A percentile compares a stretch with the other conserved stretches of the same genome.
These are phyloP conservation scores for Leptographium procerum DNA, from an alignment of 2,329 filamentous ascomycete species.

Conservation along the genomic window DNA sequence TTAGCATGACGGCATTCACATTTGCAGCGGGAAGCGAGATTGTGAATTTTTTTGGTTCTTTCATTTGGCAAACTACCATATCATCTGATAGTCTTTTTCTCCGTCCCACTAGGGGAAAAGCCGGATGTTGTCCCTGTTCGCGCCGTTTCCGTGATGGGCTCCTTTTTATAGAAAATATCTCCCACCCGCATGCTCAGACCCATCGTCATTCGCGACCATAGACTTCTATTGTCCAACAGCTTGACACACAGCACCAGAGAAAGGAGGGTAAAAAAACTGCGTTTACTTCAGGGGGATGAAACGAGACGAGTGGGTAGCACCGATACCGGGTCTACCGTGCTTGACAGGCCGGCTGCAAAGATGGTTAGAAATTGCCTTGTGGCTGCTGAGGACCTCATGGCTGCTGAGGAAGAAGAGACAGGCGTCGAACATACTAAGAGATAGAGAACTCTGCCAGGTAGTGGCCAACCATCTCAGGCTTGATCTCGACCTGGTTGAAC, in stretches of 20 bases:
- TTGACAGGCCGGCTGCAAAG: constrained; percentile 87
- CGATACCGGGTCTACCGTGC: constrained; percentile 99
- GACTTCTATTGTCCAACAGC: neutral
- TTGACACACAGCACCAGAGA: neutral
- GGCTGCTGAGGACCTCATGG: too few relatives aligned
- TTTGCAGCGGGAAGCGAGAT: neutral
- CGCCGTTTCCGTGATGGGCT: constrained; percentile 3
- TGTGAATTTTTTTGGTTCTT: neutral
- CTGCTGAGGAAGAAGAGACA: too few relatives aligned
- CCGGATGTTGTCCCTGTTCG: constrained; percentile 1
- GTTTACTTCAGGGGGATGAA: constrained; percentile 99
- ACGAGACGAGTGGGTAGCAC: constrained; percentile 99
- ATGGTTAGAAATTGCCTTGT: constrained; percentile 6
- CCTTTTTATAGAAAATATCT: neutral
- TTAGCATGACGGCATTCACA: neutral
- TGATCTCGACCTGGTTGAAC: constrained; percentile 99
- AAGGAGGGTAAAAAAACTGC: constrained; percentile 8
- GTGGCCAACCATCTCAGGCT: constrained; percentile 99
- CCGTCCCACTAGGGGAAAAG: neutral
- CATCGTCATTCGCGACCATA: constrained; percentile 1
- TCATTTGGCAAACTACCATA: neutral
- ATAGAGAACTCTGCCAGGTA: constrained; percentile 99
- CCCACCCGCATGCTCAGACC: neutral
- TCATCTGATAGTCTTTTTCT: neutral
- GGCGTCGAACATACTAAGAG: constrained; percentile 70